Evolutionary conservation across 75 land plant species (phyloP), one percentile per base, ranked within the genome.

Genomic region (Adiantum capillusveneris): DNA sequence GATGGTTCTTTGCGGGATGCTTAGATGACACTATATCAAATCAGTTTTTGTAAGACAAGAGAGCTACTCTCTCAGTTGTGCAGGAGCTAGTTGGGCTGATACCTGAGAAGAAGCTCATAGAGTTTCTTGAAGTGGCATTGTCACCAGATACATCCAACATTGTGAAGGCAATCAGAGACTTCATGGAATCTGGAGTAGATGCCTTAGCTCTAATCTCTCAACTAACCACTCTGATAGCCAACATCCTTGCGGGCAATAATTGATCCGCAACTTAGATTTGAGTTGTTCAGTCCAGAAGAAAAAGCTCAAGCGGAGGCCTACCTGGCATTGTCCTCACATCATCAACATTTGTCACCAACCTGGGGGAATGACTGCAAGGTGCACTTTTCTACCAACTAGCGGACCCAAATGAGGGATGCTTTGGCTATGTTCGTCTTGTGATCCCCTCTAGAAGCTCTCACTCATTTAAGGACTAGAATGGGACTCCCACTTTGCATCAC

Each of bases 1-100:
- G 87, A 85, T 71, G 98, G 98, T 36, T 93, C 98, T 20, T 52
- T 93, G 36, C 75, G 95, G 43, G 98, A 93, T 78, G 98, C 98
- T 44, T 90, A 93, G 52, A 89, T 80, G 76, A 85, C 83, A 37
- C 85, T 93, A 9, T 95, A 93, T 64, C 98, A 93, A 53, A 67
- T 93, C 57, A 85, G 95, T 53, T 82, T 93, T 58, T 78, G 88
- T 46, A 24, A 48, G 90, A 86, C 27, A 81, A 78, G 56, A 80
- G 62, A 63, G 81, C 88, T 24, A 77, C 95, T 18, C 64, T 83
- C 55, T 54, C 79, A 29, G 56, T 85, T 28, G 95, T 93, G 29
- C 96, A 85, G 68, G 95, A 93, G 56, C 79, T 85, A 54, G 98
- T 84, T 54, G 98, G 98, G 13, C 50, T 94, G 49, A 65, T 89